Conservation (phyloP, 2,329 filamentous ascomycete species). For the Microsporum audouinii region DNA sequence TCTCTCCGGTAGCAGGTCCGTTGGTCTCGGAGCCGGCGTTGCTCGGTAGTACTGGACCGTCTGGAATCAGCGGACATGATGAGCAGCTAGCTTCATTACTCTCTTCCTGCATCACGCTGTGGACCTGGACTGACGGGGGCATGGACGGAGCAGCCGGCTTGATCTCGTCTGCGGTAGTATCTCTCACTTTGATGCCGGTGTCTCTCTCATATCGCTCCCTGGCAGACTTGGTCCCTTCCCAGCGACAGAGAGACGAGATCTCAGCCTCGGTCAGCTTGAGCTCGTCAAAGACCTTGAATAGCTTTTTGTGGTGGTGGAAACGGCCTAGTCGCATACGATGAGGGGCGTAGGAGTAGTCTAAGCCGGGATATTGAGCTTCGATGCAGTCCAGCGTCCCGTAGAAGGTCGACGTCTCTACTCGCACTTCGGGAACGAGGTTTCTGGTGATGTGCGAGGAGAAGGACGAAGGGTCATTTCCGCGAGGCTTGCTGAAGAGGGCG, state of each 20-base stretch:
- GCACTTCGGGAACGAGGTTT: conserved; percentile 54
- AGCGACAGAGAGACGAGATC: conserved; percentile 51
- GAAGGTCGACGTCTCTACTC: conserved; percentile 52
- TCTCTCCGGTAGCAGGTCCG: background rate
- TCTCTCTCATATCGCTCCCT: conserved; percentile 41
- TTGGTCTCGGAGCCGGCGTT: conserved; percentile 17
- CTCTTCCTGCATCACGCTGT: conserved; percentile 18
- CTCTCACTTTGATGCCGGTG: conserved; percentile 47
- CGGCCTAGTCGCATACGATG: conserved; percentile 52
- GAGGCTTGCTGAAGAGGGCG: conserved; percentile 46
- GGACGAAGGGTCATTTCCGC: conserved; percentile 45
- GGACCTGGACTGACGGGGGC: conserved; percentile 24
- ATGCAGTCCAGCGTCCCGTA: conserved; percentile 54
- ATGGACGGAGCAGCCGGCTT: conserved; percentile 37
- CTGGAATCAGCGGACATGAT: background rate
- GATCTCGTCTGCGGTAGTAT: conserved; percentile 51
- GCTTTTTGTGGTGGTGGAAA: conserved; percentile 49
- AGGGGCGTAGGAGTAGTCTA: conserved; percentile 51
- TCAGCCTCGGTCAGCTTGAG: conserved; percentile 48
- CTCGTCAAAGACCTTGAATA: conserved; percentile 51
- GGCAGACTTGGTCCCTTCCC: conserved; percentile 42
- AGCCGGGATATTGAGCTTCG: conserved; percentile 54
- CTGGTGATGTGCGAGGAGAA: conserved; percentile 50
- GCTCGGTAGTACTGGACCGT: background rate
- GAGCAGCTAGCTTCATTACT: background rate